Evolutionary conservation across 106 monocot species (phyloP).

Genomic region (Platanthera guangdongensis): DNA sequence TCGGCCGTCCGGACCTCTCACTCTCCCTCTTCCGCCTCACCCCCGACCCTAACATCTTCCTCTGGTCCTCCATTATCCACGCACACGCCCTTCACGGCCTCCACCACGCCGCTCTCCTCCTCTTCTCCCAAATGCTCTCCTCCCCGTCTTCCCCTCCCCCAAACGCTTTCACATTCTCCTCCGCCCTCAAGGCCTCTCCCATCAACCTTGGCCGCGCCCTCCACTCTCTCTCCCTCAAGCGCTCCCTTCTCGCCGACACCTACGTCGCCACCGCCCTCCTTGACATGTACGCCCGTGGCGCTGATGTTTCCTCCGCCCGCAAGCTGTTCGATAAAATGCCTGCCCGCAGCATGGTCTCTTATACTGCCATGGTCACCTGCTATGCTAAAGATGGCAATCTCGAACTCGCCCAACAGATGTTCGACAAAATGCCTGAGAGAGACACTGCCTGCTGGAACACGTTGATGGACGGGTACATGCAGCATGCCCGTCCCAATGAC

Average conservation of each 20-base stretch:
- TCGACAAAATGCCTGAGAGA: constrained; percentile 21
- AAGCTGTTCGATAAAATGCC: constrained; percentile 53
- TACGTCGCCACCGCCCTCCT: constrained; percentile 79
- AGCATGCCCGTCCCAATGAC: constrained; percentile 9
- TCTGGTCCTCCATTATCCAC: constrained; percentile 64
- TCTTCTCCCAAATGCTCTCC: constrained; percentile 53
- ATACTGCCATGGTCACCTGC: constrained; percentile 74
- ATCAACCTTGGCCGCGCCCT: constrained; percentile 34
- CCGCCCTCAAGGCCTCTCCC: constrained; percentile 49
- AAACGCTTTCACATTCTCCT: constrained; percentile 65
- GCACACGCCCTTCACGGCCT: constrained; percentile 43
- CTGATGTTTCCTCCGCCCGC: constrained; percentile 37
- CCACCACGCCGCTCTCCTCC: constrained; percentile 33
- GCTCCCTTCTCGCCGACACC: constrained; percentile 19
- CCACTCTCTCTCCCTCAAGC: constrained; percentile 53
- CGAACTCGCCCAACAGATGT: constrained; percentile 17
- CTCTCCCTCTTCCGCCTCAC: constrained; percentile 54
- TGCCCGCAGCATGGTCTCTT: constrained; percentile 27
- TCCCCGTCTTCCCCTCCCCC: constrained; percentile 20
- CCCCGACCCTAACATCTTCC: constrained; percentile 48
- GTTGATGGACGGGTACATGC: constrained; percentile 23
- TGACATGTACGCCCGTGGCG: constrained; percentile 66
- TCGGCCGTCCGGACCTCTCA: constrained; percentile 32
- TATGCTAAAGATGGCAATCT: constrained; percentile 25
- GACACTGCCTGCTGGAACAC: constrained; percentile 50